These are phyloP conservation scores for Pestalotiopsis sp. DNA, from an alignment of 2,329 filamentous ascomycete genomes.

Conservation along the genomic window DNA sequence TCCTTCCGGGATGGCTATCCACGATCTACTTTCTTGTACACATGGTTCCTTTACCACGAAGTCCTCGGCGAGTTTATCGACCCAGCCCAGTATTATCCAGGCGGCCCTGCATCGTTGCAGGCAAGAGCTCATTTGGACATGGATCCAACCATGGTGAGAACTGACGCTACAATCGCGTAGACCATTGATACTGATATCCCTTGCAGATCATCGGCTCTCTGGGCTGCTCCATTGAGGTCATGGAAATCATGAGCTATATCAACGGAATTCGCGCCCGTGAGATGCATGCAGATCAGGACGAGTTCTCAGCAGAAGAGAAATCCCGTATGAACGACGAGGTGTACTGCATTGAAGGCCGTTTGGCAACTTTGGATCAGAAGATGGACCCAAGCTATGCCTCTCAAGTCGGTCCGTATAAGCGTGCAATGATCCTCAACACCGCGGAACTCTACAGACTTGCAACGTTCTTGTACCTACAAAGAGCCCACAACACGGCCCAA, in stretches of 20 bases:
- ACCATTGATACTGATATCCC: background rate
- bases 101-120: constrained; percentile 29
- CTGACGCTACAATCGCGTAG: background rate
- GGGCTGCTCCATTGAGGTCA: constrained; percentile 48
- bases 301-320: constrained; percentile 27
- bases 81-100: constrained; percentile 28
- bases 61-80: constrained; percentile 47
- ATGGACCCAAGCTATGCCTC: constrained; percentile 30
- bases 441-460: constrained; percentile 55
- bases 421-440: constrained; percentile 38
- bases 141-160: constrained; percentile 33
- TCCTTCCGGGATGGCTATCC: constrained; percentile 28
- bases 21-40: constrained; percentile 41
- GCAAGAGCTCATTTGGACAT: constrained; percentile 30
- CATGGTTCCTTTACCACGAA: constrained; percentile 51
- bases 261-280: constrained; percentile 37
- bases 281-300: constrained; percentile 28
- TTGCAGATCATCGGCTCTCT: constrained; percentile 48
- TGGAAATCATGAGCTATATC: constrained; percentile 44
- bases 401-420: constrained; percentile 30
- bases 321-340: constrained; percentile 30
- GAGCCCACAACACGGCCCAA: constrained; percentile 27
- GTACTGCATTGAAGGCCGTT: constrained; percentile 26
- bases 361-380: constrained; percentile 28
- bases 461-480: constrained; percentile 43